A percentile compares a stretch with the other conserved stretches of the same genome.
Evolutionary conservation across 2,329 filamentous ascomycete genomes (phyloP).

Genomic region (Monosporascus sp.): DNA sequence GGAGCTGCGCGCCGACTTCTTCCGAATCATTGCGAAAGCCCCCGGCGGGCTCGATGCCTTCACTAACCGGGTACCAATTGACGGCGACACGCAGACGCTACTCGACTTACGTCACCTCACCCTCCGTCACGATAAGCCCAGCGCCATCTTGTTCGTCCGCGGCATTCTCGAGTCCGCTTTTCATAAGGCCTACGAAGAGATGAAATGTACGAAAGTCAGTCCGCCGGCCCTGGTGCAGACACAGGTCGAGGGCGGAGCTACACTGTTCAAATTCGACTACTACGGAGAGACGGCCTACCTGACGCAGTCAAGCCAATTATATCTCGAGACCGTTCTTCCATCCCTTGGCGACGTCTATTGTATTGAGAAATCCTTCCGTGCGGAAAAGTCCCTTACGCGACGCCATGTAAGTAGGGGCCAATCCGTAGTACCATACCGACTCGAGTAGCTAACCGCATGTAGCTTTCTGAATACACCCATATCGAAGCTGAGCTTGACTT

Average conservation of each 20-base stretch:
- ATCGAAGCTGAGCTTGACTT: conserved; percentile 96
- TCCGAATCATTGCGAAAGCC: conserved; percentile 70
- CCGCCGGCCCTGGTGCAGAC: conserved; percentile 92
- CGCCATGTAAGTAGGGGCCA: conserved; percentile 50
- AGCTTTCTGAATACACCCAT: conserved; percentile 89
- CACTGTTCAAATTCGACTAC: conserved; percentile 84
- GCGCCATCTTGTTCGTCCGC: conserved; percentile 83
- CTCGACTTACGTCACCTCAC: conserved; percentile 81
- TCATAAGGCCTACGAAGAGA: conserved; percentile 70
- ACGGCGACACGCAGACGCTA: conserved; percentile 55
- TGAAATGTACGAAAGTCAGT: conserved; percentile 74
- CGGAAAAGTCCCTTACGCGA: conserved; percentile 90
- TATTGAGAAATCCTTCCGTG: conserved; percentile 97
- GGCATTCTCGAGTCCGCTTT: conserved; percentile 78
- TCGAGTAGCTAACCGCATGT: not conserved
- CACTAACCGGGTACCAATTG: conserved; percentile 62
- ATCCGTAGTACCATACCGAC: not conserved
- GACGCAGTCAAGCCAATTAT: conserved; percentile 94
- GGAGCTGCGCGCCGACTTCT: conserved; percentile 88
- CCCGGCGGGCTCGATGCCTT: conserved; percentile 87
- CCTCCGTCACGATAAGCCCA: conserved; percentile 76
- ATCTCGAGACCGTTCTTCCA: conserved; percentile 90
- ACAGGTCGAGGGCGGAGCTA: conserved; percentile 87
- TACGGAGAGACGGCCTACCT: conserved; percentile 89
- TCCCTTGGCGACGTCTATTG: conserved; percentile 94